phyloP scores from a whole-genome alignment of 1,284 basidiomycete species.

The Wolfiporia cocos region DNA sequence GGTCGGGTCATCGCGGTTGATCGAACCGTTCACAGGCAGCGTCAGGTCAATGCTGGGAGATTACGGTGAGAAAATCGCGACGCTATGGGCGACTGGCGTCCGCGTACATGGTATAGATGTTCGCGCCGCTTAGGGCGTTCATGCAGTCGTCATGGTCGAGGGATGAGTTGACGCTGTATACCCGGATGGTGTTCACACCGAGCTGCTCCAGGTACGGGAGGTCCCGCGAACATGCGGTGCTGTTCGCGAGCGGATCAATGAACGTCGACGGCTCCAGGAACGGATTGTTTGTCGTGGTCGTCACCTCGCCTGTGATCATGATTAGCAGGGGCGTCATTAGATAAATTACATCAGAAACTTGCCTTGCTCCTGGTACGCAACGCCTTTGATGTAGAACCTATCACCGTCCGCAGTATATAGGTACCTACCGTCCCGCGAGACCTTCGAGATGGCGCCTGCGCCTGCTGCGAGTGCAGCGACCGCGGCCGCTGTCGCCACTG shows the following conservation, averaged over 20 bases:
- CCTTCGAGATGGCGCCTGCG: slow-evolving; percentile 49
- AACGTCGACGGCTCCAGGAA: slow-evolving; percentile 79
- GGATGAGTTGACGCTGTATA: slow-evolving; percentile 80
- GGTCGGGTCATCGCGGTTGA: slow-evolving; percentile 67
- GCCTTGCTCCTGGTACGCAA: slow-evolving; percentile 83
- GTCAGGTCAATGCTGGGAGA: slow-evolving; percentile 75
- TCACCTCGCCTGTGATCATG: slow-evolving; percentile 24
- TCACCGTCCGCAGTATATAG: slow-evolving; percentile 69
- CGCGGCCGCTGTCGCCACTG: slow-evolving; percentile 18
- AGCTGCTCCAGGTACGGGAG: slow-evolving; percentile 69
- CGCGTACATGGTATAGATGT: slow-evolving; percentile 83
- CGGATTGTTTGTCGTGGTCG: slow-evolving; percentile 47
- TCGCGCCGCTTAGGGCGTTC: slow-evolving; percentile 67
- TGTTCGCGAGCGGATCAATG: slow-evolving; percentile 71
- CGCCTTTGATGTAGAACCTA: slow-evolving; percentile 88
- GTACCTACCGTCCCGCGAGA: slow-evolving; percentile 69
- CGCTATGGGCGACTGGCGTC: too few species aligned
- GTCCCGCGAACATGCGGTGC: slow-evolving; percentile 71
- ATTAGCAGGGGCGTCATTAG: too few species aligned
- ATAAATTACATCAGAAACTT: too few species aligned
- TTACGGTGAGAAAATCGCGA: too few species aligned
- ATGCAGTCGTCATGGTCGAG: slow-evolving; percentile 87
- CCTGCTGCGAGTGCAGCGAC: slow-evolving; percentile 27
- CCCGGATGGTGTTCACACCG: slow-evolving; percentile 72
- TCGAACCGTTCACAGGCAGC: slow-evolving; percentile 82